phyloP scores from a whole-genome alignment of 257 asterid species.

The Penstemon barbatus region DNA sequence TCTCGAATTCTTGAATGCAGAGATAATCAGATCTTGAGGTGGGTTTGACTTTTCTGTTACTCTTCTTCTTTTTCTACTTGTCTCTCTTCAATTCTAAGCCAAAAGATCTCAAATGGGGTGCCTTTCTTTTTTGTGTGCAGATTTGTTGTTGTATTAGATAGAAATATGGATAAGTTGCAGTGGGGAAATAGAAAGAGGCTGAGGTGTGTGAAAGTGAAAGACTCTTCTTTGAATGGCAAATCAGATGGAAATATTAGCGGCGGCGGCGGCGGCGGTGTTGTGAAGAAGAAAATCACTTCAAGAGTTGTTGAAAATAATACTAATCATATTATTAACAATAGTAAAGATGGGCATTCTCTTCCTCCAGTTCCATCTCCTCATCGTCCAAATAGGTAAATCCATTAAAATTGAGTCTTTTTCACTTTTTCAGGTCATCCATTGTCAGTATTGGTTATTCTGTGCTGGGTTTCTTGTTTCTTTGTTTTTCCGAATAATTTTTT shows the following conservation, averaged over 20 bases:
- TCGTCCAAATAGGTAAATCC: constrained; percentile 59
- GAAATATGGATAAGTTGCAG: constrained; percentile 64
- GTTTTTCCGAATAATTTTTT: constrained; percentile 3
- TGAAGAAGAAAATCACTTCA: constrained; percentile 71
- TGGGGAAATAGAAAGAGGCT: constrained; percentile 89
- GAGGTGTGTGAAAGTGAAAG: constrained; percentile 66
- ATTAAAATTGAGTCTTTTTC: constrained; percentile 21
- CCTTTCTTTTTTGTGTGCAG: constrained; percentile 25
- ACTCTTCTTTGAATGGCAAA: constrained; percentile 50
- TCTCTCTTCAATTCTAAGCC: not conserved
- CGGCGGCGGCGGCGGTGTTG: constrained; percentile 36
- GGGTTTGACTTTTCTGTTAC: constrained; percentile 34
- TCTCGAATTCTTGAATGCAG: constrained; percentile 24
- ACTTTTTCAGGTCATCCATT: constrained; percentile 11
- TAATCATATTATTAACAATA: constrained; percentile 25
- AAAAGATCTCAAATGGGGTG: constrained; percentile 36
- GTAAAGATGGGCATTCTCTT: constrained; percentile 43
- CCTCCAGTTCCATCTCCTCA: constrained; percentile 67
- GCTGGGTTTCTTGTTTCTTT: not conserved
- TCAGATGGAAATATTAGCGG: constrained; percentile 39
- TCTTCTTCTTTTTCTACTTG: not conserved
- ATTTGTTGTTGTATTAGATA: constrained; percentile 5
- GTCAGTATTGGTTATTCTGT: not conserved
- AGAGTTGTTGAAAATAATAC: constrained; percentile 53
- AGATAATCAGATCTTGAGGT: constrained; percentile 49